A percentile compares a stretch with the other conserved stretches of the same genome.
Conservation (phyloP, 2,329 filamentous ascomycete species). For the Aspergillus sergii region DNA sequence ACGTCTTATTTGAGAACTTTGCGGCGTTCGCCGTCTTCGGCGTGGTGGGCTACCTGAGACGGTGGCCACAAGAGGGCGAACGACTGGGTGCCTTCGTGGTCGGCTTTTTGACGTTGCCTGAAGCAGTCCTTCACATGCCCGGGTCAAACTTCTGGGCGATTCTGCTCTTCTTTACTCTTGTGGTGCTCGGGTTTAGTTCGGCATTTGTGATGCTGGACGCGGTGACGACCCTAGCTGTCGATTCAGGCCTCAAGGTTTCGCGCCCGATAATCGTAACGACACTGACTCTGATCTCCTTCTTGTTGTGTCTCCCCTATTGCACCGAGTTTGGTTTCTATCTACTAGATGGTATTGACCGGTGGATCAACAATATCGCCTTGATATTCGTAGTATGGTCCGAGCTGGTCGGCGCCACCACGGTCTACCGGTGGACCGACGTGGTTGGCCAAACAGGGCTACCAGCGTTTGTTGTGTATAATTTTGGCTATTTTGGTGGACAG, state of each 20-base stretch:
- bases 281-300: conserved; percentile 54
- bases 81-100: conserved; percentile 58
- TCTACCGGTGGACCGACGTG: conserved; percentile 60
- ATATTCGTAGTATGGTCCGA: conserved; percentile 63
- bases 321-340: conserved; percentile 61
- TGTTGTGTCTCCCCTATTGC: conserved; percentile 59
- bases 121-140: conserved; percentile 60
- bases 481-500: conserved; percentile 58
- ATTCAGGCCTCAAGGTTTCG: conserved; percentile 53
- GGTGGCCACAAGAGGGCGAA: conserved; percentile 43
- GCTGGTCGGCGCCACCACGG: conserved; percentile 54
- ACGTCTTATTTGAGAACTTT: conserved; percentile 60
- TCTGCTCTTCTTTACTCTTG: conserved; percentile 61
- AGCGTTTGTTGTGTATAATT: conserved; percentile 54
- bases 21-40: conserved; percentile 57
- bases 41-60: conserved; percentile 54
- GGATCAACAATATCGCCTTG: conserved; percentile 59
- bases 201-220: conserved; percentile 64
- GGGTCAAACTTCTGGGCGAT: conserved; percentile 62
- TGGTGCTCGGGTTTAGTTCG: conserved; percentile 61
- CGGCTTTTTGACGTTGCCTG: conserved; percentile 61
- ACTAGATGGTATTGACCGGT: conserved; percentile 57
- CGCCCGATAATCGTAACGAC: conserved; percentile 54
- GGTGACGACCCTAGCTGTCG: conserved; percentile 56
- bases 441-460: conserved; percentile 53